Base-by-base conservation (phyloP, 352 stramenopile genomes). In the Chrysophaeum taylorii region DNA sequence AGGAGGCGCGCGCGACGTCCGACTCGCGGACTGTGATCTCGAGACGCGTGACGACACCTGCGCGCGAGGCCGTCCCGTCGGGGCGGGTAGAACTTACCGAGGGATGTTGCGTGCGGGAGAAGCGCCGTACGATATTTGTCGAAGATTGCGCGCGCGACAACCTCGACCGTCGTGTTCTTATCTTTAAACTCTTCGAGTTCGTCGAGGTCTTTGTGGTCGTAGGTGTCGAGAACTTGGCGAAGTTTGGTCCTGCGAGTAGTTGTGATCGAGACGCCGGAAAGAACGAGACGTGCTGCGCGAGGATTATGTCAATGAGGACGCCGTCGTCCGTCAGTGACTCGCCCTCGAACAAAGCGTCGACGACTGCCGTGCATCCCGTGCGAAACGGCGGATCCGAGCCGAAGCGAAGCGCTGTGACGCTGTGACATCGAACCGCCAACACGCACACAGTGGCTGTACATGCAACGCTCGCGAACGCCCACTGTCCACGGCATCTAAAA, bases 371-470 rank as follows among this genome's bases (percentile, higher is more conserved):
- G 57, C 57, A 66, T 1, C 57, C 57, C 2, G 57, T 66, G 33
- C 57, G 57, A 36, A 66, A 66, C 12, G 31, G 14, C 31, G 2
- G 16, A 1, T 23, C 57, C 33, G 9, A 9, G 57, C 57, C 57
- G 57, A 66, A 66, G 7, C 27, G 15, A 2, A 66, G 57, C 33
- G 57, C n/a, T n/a, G n/a, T n/a, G n/a, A n/a, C n/a, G n/a, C n/a
- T n/a, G n/a, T n/a, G n/a, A n/a, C n/a, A n/a, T n/a, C n/a, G n/a
- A n/a, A n/a, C n/a, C n/a, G n/a, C n/a, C n/a, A n/a, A n/a, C n/a
- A n/a, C n/a, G n/a, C n/a, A n/a, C n/a, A n/a, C n/a, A 35, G 57
- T 66, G 57, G 2, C 33, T 45, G 35, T 66, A 66, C 57, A 66
- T 66, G 57, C 57, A 66, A 5, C 57, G 57, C 14, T 66, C 57